Conservation (phyloP, 352 stramenopile species). For the Phytophthora nicotianae region DNA sequence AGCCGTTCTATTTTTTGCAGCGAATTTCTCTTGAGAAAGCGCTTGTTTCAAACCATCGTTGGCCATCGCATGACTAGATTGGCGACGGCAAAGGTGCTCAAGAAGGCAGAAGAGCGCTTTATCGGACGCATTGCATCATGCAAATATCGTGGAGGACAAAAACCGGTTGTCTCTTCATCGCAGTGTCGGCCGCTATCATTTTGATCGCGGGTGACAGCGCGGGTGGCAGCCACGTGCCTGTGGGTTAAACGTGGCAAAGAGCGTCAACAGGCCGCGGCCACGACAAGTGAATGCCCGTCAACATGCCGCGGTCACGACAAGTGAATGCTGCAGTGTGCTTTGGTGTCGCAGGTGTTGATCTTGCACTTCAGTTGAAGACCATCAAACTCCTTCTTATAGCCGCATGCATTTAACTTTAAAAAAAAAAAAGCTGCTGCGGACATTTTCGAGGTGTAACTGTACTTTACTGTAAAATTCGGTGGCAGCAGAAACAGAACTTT, state of each 20-base stretch:
- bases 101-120: not conserved
- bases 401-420: not conserved
- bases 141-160: constrained; percentile 2
- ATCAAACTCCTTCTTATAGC: not conserved
- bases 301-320: not conserved
- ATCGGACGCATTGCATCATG: not conserved
- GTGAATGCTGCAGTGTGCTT: not conserved
- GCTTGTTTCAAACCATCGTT: not conserved
- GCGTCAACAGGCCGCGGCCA: constrained; percentile 1
- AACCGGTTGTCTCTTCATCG: not conserved
- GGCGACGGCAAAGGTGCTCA: not conserved
- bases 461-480: not conserved
- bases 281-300: not conserved
- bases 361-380: not conserved
- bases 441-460: constrained; percentile 5
- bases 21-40: constrained; percentile 10
- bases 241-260: not conserved
- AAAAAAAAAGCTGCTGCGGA: not conserved
- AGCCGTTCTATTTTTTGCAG: constrained; percentile 13
- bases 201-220: constrained; percentile 7
- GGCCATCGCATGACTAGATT: not conserved
- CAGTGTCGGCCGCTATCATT: constrained; percentile 13
- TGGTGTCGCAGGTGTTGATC: not conserved
- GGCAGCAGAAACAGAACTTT: constrained; percentile 3
- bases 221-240: not conserved